Base-by-base conservation (phyloP, 345 rosid species). In the Lenwebbia sp. region DNA sequence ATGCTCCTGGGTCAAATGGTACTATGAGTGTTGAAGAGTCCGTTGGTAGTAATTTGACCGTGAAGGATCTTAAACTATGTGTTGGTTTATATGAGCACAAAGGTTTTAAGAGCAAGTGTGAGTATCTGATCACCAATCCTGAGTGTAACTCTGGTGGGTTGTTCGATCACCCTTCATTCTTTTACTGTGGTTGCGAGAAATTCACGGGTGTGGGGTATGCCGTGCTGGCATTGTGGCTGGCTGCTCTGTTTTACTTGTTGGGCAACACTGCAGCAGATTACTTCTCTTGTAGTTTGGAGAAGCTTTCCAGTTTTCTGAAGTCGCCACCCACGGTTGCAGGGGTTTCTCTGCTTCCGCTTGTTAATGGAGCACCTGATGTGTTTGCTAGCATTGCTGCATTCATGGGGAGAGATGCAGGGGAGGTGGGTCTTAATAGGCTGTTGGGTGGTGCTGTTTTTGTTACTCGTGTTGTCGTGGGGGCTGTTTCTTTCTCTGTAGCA, bases 321-420 rank as follows among this genome's bases (percentile, higher is more conserved):
- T 85, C 95, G 86, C 95, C 98, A 25, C 97, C 98, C 0, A 93
- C 98, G 0, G 93, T 95, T 87, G 99, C 98, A 17, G 98, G 97
- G 86, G 99, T 96, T 56, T 83, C 97, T 1, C 94, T 95, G 11
- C 98, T 96, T 87, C 98, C 99, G 0, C 94, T 96, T 22, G 99
- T 98, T 60, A 95, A 96, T 89, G 98, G 98, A 40, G 98, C 98
- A 1, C 98, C 98, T 0, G 98, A 96, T 91, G 97, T 96, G 83
- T 96, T 95, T 90, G 95, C 99, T 0, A 96, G 98, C 89, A 95
- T 96, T 78, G 98, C 98, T 54, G 94, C 99, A 40, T 95, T 95
- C 78, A 86, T 94, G 57, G 98, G 99, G 37, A 89, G 90, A 33
- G 92, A 94, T 96, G 89, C 95, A 12, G 97, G 98, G 41, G 94